A percentile compares a stretch with the other conserved stretches of the same genome.
These are phyloP conservation scores for Ceratobasidium sp. DNA, from an alignment of 1,284 basidiomycete genomes.

Conservation along the genomic window DNA sequence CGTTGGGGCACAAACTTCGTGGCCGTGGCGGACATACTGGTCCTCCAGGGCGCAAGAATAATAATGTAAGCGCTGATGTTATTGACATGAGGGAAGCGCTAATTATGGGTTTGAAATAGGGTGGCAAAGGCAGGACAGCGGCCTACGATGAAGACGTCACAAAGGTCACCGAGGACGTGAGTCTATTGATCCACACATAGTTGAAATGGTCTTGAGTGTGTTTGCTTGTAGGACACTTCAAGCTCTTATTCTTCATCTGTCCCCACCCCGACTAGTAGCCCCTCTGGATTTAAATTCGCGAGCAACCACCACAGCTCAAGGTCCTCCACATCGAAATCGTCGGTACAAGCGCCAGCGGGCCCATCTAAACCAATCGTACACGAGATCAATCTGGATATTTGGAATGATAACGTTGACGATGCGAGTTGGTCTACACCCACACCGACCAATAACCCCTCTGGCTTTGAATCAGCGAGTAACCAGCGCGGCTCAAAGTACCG, in stretches of 20 bases:
- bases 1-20: not conserved
- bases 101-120: not conserved
- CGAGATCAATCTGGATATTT: not conserved
- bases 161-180: not conserved
- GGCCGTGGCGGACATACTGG: not conserved
- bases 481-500: not conserved
- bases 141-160: not conserved
- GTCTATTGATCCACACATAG: not conserved
- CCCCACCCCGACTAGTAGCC: slow-evolving; percentile 14
- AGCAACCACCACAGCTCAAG: not conserved
- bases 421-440: too few species aligned
- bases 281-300: not conserved
- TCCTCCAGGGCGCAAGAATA: not conserved
- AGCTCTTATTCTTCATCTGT: slow-evolving; percentile 22
- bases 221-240: slow-evolving; percentile 10
- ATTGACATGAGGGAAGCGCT: not conserved
- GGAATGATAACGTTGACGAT: not conserved
- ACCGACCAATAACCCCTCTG: slow-evolving; percentile 10
- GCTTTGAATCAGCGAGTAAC: not conserved
- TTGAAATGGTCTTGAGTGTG: not conserved
- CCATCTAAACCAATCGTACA: not conserved
- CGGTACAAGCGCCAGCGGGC: not conserved
- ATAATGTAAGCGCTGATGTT: not conserved
- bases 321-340: not conserved
- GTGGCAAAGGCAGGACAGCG: not conserved